A percentile compares a stretch with the other conserved stretches of the same genome.
These are phyloP conservation scores for Annulohypoxylon truncatum DNA, from an alignment of 2,329 filamentous ascomycete species.

Conservation along the genomic window DNA sequence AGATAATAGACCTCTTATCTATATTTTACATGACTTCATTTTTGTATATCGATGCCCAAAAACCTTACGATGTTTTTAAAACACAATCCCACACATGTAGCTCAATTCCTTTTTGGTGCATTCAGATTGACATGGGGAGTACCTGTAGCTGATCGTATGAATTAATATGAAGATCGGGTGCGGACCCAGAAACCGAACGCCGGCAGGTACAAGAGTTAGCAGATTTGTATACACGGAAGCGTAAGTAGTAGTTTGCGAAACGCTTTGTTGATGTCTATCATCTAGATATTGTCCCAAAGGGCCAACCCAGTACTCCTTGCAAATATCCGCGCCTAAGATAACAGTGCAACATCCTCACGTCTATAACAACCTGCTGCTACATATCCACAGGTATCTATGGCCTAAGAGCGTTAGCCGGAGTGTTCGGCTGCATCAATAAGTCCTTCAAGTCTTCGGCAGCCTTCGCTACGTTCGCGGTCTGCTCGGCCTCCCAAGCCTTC, in stretches of 20 bases:
- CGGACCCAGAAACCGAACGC: not conserved
- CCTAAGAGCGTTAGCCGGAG: slow-evolving; percentile 22
- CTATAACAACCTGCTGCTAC: not conserved
- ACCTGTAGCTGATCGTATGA: not conserved
- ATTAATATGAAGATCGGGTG: not conserved
- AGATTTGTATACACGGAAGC: not conserved
- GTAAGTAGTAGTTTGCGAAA: not conserved
- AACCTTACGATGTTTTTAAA: too few species aligned
- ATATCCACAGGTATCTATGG: not conserved
- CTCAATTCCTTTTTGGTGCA: not conserved
- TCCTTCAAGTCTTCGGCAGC: slow-evolving; percentile 46
- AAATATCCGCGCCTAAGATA: not conserved
- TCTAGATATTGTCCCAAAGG: not conserved
- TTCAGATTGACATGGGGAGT: too few species aligned
- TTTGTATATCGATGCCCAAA: too few species aligned
- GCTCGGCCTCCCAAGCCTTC: slow-evolving; percentile 41
- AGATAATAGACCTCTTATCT: slow-evolving; percentile 2
- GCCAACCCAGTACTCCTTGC: not conserved
- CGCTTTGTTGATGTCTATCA: slow-evolving; percentile 1
- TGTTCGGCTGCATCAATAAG: slow-evolving; percentile 42
- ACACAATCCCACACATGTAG: too few species aligned
- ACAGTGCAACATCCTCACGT: not conserved
- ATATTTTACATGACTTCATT: not conserved
- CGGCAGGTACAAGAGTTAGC: not conserved
- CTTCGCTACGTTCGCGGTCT: slow-evolving; percentile 35